Evolutionary conservation across 768 basidiomycete genomes (phyloP).

Genomic region (Tulasnella sp.): DNA sequence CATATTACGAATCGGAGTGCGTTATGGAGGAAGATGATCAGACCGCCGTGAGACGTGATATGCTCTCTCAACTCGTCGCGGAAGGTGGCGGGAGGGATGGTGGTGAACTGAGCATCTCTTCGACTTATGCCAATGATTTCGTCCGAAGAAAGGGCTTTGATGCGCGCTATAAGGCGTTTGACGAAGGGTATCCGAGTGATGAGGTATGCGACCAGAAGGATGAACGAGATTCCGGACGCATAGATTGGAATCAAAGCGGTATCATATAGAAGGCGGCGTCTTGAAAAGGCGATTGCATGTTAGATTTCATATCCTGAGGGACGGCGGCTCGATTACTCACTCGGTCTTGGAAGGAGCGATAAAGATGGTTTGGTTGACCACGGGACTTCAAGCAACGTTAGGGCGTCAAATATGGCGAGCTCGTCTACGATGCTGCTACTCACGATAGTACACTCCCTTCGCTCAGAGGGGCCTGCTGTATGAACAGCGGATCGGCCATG

Average conservation of each 20-base stretch:
- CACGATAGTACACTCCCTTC: background rate
- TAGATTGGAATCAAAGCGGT: conserved; percentile 36
- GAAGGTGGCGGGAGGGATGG: conserved; percentile 28
- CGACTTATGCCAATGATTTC: background rate
- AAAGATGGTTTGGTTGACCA: background rate
- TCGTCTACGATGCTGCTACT: background rate
- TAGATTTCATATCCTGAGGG: background rate
- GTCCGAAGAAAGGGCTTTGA: background rate
- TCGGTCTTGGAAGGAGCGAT: background rate
- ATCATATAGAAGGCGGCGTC: conserved; percentile 2
- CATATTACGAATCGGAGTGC: conserved; percentile 41
- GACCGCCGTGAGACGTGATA: conserved; percentile 40
- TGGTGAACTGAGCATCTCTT: conserved; percentile 21
- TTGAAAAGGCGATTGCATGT: background rate
- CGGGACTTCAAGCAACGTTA: background rate
- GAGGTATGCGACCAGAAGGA: conserved; percentile 33
- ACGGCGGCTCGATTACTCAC: background rate
- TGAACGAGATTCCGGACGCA: conserved; percentile 32
- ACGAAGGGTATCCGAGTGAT: conserved; percentile 24
- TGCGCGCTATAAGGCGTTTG: background rate
- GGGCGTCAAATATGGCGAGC: background rate
- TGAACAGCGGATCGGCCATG: background rate
- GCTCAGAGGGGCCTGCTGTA: background rate
- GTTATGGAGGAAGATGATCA: conserved; percentile 42
- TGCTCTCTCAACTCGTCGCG: conserved; percentile 36